phyloP scores from a whole-genome alignment of 208 protist genomes.

The Dictyostelium gargantuum region DNA sequence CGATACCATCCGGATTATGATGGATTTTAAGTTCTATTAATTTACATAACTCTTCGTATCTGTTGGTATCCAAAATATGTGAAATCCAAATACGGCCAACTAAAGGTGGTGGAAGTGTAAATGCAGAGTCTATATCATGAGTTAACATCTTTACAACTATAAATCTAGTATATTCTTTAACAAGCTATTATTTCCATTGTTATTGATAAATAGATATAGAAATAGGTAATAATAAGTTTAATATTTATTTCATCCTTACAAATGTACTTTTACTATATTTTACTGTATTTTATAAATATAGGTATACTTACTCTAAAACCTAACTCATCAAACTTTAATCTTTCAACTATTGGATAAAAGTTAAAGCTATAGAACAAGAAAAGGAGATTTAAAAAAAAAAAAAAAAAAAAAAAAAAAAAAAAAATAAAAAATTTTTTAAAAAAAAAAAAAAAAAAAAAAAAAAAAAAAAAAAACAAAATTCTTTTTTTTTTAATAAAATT shows the following conservation, averaged over 20 bases:
- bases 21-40: not conserved
- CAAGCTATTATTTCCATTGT: not conserved
- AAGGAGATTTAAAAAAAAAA: too few species aligned
- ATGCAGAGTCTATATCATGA: not conserved
- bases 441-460: not conserved
- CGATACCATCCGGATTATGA: not conserved
- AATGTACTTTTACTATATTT: too few species aligned
- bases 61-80: not conserved
- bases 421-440: not conserved
- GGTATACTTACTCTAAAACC: not conserved
- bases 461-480: not conserved
- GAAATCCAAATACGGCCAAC: not conserved
- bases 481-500: too few species aligned
- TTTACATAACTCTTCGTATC: not conserved
- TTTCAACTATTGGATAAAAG: not conserved
- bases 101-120: not conserved
- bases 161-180: constrained; percentile 6
- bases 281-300: too few species aligned
- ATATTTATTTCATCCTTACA: too few species aligned
- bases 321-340: not conserved
- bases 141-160: not conserved
- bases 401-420: not conserved
- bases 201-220: too few species aligned
- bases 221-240: not conserved
- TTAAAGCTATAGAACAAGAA: not conserved